Base-by-base conservation (phyloP, 352 stramenopile species). In the Plasmopara viticola region DNA sequence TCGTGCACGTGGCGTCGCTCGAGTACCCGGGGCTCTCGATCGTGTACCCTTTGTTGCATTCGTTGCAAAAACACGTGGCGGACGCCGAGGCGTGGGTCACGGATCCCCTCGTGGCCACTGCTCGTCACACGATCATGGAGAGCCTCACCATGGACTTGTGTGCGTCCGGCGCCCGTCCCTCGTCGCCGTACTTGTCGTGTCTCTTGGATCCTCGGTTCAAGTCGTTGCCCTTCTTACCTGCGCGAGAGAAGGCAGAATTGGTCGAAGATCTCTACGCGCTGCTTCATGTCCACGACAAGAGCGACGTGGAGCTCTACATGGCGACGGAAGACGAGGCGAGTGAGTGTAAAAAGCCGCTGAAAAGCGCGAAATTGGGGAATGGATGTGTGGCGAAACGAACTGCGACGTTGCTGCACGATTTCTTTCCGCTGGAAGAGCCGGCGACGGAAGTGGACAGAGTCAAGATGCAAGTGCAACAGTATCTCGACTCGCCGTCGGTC, bases 191-290 rank as follows among this genome's bases (percentile, higher is more conserved):
- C 45, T 49, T 90, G 47, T 73, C 77, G 34, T 88, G 76, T 46
- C 56, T 89, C 12, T 47, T 92, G 10, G 78, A 88, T 37, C 78
- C 78, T 1, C 76, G 81, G 13, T 89, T 90, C 60, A 92, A 90
- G 60, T 68, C 68, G 14, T 44, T 92, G 30, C 71, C 77, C 18
- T 90, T 90, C 40, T 58, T 90, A 2, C 57, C 74, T n/a, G 25
- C 42, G n/a, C 53, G 33, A 20, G 74, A 87, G 31, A 81, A 78
- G 28, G 64, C 82, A 5, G 69, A 64, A 14, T 60, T 90, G 5
- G 51, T 86, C 2, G 62, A 76, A 44, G 66, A 81, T 51, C 70
- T 87, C 9, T 60, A 76, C 18, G 38, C 80, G 37, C 62, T 88
- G 17, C 71, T 86, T 29, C 52, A 62, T 15, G 70, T 67, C 12